Evolutionary conservation across 352 stramenopile genomes (phyloP), one percentile per base, ranked within the genome.

Genomic region (Pythium pectinolyticum): DNA sequence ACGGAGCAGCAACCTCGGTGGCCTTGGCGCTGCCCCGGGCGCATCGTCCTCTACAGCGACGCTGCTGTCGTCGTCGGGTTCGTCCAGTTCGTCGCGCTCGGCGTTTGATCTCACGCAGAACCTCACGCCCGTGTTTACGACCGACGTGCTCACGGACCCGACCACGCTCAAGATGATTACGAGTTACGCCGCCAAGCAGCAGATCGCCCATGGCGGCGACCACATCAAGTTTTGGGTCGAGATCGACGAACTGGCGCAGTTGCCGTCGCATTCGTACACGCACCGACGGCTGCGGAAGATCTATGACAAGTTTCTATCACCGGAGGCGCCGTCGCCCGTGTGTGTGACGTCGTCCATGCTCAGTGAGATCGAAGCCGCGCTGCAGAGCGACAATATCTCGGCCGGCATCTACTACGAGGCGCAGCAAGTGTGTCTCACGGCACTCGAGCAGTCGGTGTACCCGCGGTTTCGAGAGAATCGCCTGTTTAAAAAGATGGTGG

Each of bases 291-390:
- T 94, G 14, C 84, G 72, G 34, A 91, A 94, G 54, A 92, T 94
- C 66, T 94, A 94, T 70, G 81, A 94, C 73, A 94, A 94, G 64
- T 94, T 94, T 46, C 53, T 94, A 9, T 90, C 82, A 0, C 80
- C 81, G 0, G 77, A 90, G 9, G 84, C 84, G 5, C 72, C 66
- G 15, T 90, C 80, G 11, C 84, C 84, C 4, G 83, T 94, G 56
- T 94, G 84, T 39, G 83, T 94, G 4, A 91, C 82, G 0, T 68
- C 62, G 7, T 69, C 73, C 15, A 92, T 94, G 82, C 75, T 90
- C 17, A 49, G 60, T 6, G 82, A 88, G 1, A 91, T 94, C n/a
- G 72, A 90, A 53, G 62, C 74, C 3, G 69, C 77, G 28, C 67
- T 90, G 4, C 77, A 89, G 51, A 62, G 64, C 30, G 78, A 90